phyloP scores from a whole-genome alignment of 768 basidiomycete genomes.

The Pisolithus orientalis region DNA sequence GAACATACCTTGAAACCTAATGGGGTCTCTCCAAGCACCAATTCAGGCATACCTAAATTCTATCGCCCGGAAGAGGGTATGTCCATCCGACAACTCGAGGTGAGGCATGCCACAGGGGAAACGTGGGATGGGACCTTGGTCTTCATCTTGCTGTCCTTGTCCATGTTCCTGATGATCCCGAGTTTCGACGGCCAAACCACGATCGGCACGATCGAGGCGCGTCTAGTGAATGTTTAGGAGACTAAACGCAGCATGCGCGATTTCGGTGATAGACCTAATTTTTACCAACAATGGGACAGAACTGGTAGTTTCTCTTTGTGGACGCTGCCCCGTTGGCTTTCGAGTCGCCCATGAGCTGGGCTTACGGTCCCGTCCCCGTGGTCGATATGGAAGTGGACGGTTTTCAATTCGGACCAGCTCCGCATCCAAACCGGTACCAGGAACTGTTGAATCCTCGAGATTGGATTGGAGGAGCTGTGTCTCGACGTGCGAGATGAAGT shows the following conservation, averaged over 20 bases:
- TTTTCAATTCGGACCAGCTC: conserved; percentile 9
- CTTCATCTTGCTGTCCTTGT: conserved; percentile 43
- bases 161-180: conserved; percentile 39
- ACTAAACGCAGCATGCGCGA: conserved; percentile 77
- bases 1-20: conserved; percentile 72
- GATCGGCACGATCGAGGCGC: conserved; percentile 52
- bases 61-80: conserved; percentile 59
- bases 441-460: conserved; percentile 64
- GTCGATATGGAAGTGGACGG: conserved; percentile 1
- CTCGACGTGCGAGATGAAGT: conserved; percentile 52
- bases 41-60: conserved; percentile 66
- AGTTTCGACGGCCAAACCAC: conserved; percentile 31
- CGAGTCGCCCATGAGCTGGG: not conserved
- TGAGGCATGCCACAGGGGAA: conserved; percentile 79
- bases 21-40: conserved; percentile 70
- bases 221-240: conserved; percentile 65
- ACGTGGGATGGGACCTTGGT: conserved; percentile 71
- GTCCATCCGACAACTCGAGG: conserved; percentile 77
- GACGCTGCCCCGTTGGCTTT: conserved; percentile 1
- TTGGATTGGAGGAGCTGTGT: conserved; percentile 67
- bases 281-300: conserved; percentile 62
- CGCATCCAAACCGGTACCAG: conserved; percentile 55
- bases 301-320: conserved; percentile 23
- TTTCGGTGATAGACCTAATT: conserved; percentile 72
- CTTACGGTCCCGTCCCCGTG: not conserved